A percentile compares a stretch with the other conserved stretches of the same genome.
phyloP scores from a whole-genome alignment of 768 basidiomycete genomes.

The Tricholoma sp. region DNA sequence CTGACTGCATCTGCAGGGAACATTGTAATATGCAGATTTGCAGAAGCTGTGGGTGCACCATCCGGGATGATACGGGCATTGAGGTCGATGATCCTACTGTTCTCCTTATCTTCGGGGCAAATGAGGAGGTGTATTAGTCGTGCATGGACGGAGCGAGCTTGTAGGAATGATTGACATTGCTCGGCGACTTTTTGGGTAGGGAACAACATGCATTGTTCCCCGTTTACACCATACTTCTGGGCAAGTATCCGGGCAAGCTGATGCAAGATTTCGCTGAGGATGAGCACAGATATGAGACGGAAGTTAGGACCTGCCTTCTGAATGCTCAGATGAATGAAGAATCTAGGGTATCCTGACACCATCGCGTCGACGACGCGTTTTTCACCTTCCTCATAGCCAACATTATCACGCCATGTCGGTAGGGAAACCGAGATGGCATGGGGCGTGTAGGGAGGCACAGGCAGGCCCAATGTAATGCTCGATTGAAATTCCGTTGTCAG shows the following conservation, averaged over 20 bases:
- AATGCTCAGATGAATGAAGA: conserved; percentile 87
- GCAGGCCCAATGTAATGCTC: conserved; percentile 38
- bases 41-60: conserved; percentile 22
- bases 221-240: conserved; percentile 65
- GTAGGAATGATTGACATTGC: conserved; percentile 70
- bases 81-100: conserved; percentile 22
- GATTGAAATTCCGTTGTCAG: conserved; percentile 4
- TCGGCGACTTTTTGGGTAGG: conserved; percentile 70
- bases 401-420: conserved; percentile 87
- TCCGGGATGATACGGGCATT: conserved; percentile 20
- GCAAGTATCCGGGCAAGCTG: conserved; percentile 78
- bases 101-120: conserved; percentile 48
- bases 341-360: conserved; percentile 91
- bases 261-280: conserved; percentile 2
- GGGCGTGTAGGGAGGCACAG: conserved; percentile 64
- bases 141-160: conserved; percentile 44
- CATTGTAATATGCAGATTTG: conserved; percentile 78
- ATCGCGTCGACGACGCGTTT: conserved; percentile 72
- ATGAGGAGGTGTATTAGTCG: conserved; percentile 69
- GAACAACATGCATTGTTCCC: conserved; percentile 77
- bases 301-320: conserved; percentile 54
- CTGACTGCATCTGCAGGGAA: conserved; percentile 58
- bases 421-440: conserved; percentile 96
- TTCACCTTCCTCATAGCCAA: conserved; percentile 89
- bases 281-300: not conserved